A percentile compares a stretch with the other conserved stretches of the same genome.
phyloP scores from a whole-genome alignment of 2,329 filamentous ascomycete species.

The Calonectria naviculata region DNA sequence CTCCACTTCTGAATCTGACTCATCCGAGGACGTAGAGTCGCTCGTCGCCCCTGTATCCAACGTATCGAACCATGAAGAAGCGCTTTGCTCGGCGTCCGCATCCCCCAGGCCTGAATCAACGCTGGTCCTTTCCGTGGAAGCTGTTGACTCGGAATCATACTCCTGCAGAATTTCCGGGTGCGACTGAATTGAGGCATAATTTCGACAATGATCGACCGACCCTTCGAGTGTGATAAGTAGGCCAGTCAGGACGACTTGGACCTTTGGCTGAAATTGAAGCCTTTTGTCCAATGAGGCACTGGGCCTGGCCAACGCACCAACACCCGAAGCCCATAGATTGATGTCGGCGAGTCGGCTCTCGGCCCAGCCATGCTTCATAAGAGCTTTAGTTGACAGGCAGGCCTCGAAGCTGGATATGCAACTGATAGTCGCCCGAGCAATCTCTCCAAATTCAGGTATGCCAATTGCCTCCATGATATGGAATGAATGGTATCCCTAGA shows the following conservation, averaged over 20 bases:
- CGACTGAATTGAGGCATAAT: background rate
- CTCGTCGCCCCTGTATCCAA: background rate
- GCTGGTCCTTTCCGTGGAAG: background rate
- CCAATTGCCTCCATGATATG: too few species aligned
- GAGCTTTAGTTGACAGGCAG: conserved; percentile 10
- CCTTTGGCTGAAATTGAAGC: conserved; percentile 10
- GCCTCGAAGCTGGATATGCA: conserved; percentile 4
- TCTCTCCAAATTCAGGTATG: too few species aligned
- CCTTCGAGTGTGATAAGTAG: conserved; percentile 7
- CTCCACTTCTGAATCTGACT: background rate
- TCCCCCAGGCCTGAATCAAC: background rate
- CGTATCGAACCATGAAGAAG: background rate
- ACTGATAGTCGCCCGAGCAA: background rate
- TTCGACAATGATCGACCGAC: conserved; percentile 4
- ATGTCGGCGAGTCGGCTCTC: conserved; percentile 22
- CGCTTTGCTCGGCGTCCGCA: background rate
- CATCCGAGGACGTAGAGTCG: background rate
- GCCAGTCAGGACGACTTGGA: background rate
- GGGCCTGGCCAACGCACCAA: conserved; percentile 9
- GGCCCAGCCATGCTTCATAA: conserved; percentile 17
- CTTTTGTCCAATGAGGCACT: conserved; percentile 10
- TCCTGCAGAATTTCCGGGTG: background rate
- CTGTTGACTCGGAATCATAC: background rate
- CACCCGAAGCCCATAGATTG: conserved; percentile 18
- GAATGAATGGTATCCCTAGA: too few species aligned